A percentile compares a stretch with the other conserved stretches of the same genome.
phyloP scores from a whole-genome alignment of 139 green algal species.

The Microglena sp. region DNA sequence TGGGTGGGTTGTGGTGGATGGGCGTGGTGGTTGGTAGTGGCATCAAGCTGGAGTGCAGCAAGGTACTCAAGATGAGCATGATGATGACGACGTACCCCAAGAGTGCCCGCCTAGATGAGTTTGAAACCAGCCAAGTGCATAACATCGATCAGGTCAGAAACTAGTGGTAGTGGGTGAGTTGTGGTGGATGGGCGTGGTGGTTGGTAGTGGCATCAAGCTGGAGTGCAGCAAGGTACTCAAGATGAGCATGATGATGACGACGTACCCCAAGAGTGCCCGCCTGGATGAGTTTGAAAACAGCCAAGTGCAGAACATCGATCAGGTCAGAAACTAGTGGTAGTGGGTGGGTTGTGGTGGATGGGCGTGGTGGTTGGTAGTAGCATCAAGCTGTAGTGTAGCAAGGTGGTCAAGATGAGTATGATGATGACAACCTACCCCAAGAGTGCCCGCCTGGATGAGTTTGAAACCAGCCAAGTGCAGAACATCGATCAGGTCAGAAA shows the following conservation, averaged over 20 bases:
- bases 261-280: slow-evolving; percentile 54
- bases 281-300: slow-evolving; percentile 75
- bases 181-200: no score
- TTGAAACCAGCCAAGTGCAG: slow-evolving; percentile 62
- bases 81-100: slow-evolving; percentile 61
- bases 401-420: slow-evolving; percentile 63
- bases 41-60: slow-evolving; percentile 45
- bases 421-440: slow-evolving; percentile 61
- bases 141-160: no score
- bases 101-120: slow-evolving; percentile 61
- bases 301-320: slow-evolving; percentile 39
- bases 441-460: slow-evolving; percentile 61
- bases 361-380: no score
- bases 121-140: slow-evolving; percentile 64
- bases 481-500: slow-evolving; percentile 12
- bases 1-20: no score
- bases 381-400: no score
- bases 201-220: no score
- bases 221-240: slow-evolving; percentile 55
- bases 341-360: no score
- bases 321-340: slow-evolving; percentile 10
- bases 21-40: no score
- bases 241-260: slow-evolving; percentile 57
- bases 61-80: slow-evolving; percentile 61
- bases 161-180: no score